Conservation (phyloP, 192 early-diverging fungal species). For the Entophlyctis luteolus region DNA sequence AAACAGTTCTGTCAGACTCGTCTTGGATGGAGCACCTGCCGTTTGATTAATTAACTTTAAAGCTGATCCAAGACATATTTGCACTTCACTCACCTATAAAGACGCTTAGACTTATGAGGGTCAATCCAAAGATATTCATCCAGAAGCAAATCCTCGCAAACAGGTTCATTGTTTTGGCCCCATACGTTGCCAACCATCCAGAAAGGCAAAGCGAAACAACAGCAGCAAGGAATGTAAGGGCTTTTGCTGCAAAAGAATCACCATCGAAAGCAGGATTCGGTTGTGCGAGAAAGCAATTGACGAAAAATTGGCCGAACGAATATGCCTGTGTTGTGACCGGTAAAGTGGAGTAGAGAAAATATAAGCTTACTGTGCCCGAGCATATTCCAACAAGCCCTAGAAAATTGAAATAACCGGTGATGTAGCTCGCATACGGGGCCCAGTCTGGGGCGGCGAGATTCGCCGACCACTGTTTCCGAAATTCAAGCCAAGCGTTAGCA, state of each 20-base stretch:
- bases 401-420: slow-evolving; percentile 30
- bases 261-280: not conserved
- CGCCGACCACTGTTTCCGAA: slow-evolving; percentile 2
- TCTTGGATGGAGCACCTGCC: not conserved
- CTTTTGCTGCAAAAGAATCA: not conserved
- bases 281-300: not conserved
- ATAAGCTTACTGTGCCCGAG: slow-evolving; percentile 18
- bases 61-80: not conserved
- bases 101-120: not conserved
- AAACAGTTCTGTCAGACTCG: not conserved
- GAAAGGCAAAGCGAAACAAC: not conserved
- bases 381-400: slow-evolving; percentile 11
- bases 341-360: too few relatives aligned
- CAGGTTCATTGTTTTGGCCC: not conserved
- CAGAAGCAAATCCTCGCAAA: slow-evolving; percentile 10
- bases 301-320: slow-evolving; percentile 18
- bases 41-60: not conserved
- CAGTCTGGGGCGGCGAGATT: too few relatives aligned
- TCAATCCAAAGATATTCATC: slow-evolving; percentile 2
- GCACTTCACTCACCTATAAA: slow-evolving; percentile 1
- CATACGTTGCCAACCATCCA: not conserved
- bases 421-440: slow-evolving; percentile 24
- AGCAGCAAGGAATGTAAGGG: not conserved
- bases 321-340: too few relatives aligned
- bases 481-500: too few relatives aligned